Evolutionary conservation across 768 basidiomycete genomes (phyloP), one percentile per base, ranked within the genome.

Genomic region (Sistotremastrum niveocremeum): DNA sequence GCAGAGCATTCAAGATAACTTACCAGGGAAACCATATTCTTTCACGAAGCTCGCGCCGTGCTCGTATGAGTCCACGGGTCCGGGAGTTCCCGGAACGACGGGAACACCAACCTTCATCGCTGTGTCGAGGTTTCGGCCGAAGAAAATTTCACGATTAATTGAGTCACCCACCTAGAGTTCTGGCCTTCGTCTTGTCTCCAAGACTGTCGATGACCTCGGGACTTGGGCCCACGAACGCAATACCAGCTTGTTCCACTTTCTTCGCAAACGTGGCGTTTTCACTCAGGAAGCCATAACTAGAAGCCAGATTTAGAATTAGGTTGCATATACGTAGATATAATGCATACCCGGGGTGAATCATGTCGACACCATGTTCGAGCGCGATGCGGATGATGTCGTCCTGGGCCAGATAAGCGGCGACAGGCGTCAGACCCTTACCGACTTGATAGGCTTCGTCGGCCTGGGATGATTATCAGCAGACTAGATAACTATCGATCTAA

Each of bases 371-470:
- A 63, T 98, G 91, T 64, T 98, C 93, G 39, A 98, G 73, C n/a
- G 91, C 89, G 53, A 91, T 83, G 52, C 80, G 70, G 65, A 99
- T 91, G 64, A 99, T 98, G 57, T 95, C 91, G 56, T 98, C 90
- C 62, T 97, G 93, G 2, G 93, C 83, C 52, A 99, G 84, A 64
- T 99, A 99, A 7, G 95, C 95, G 11, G 72, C 95, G 37, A 99
- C 95, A 33, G 95, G 95, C 9, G 93, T 91, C 43, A 97, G 65
- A 6, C 95, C 95, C 57, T 86, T 90, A 46, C 95, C 95, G 52
- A 98, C 95, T 65, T 90, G 85, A 65, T 99, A 99, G 1, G 93
- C 91, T 66, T 99, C 95, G 64, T 99, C 95, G 51, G 91, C 88
- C 90, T 93, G 55, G 35, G 52, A 44, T 36, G 28, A 12, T 11